phyloP scores from a whole-genome alignment of 2,329 filamentous ascomycete genomes.

The Ophiobolus disseminans region DNA sequence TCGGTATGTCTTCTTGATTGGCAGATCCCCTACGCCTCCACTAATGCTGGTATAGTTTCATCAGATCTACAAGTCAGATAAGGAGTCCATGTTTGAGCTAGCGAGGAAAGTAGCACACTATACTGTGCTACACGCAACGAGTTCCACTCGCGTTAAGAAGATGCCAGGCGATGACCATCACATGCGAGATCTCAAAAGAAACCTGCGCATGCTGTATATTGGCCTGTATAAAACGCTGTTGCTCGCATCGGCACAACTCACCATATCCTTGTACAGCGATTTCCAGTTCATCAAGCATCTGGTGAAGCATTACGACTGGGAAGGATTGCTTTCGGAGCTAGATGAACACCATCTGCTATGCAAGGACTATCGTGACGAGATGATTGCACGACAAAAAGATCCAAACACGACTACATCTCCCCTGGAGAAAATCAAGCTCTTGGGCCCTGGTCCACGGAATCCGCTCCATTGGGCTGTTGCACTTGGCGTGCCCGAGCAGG shows the following conservation, averaged over 20 bases:
- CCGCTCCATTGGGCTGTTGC: conserved; percentile 27
- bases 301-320: conserved; percentile 25
- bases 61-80: conserved; percentile 20
- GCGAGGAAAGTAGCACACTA: conserved; percentile 17
- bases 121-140: conserved; percentile 18
- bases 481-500: conserved; percentile 15
- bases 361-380: conserved; percentile 11
- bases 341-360: conserved; percentile 10
- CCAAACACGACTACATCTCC: not conserved
- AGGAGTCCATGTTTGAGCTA: conserved; percentile 20
- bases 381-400: conserved; percentile 9
- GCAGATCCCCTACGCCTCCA: not conserved
- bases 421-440: conserved; percentile 5
- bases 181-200: conserved; percentile 20
- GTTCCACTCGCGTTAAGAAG: conserved; percentile 13
- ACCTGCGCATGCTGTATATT: conserved; percentile 18
- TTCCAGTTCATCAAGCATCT: conserved; percentile 22
- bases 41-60: conserved; percentile 7
- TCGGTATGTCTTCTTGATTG: conserved; percentile 14
- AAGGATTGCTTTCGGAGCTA: conserved; percentile 19
- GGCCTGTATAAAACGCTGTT: conserved; percentile 21
- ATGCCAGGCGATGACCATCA: conserved; percentile 12
- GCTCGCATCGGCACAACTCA: conserved; percentile 21
- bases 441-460: conserved; percentile 23
- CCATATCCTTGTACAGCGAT: conserved; percentile 15